Base-by-base conservation (phyloP, 768 basidiomycete species). In the Podaxis sp. region DNA sequence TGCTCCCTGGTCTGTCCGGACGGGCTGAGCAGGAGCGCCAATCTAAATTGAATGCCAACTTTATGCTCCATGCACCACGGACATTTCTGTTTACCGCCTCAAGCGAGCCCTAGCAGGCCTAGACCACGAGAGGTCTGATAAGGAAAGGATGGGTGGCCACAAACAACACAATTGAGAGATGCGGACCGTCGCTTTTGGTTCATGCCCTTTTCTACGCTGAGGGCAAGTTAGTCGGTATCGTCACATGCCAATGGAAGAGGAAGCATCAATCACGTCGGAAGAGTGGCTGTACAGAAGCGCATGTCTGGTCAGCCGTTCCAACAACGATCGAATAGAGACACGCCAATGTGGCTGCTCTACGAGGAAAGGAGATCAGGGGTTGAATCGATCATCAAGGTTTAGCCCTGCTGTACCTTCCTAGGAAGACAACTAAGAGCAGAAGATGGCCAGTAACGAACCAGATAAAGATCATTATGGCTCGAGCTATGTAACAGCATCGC, bases 201-300 rank as follows among this genome's bases (percentile, higher is more conserved):
- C 38, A 12, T 51, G 5, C 26, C 26, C 22, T 24, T 28, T 51
- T 51, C 12, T 24, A 26, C 19, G 49, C 26, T 51, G 19, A 24
- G 11, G 22, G 19, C 17, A 24, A 49, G 7, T 22, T 30, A 28
- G 46, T 33, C 26, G 13, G 19, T 22, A 46, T n/a, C 28, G 33
- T 58, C 46, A 58, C 46, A 58, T 58, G 57, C 36, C 42, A 40
- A 49, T 58, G 17, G 42, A 57, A 46, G 56, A 38, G 46, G 26
- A 7, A 49, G 11, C 30, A 58, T 58, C 42, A 57, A 44, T 38
- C 39, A 38, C 26, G 40, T 30, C 39, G 24, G 40, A 8, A 56
- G 54, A 39, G 42, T 24, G 12, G 11, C 19, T 6, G 36, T 22
- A 19, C 39, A 24, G 36, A 38, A 22, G 54, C 39, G 38, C 40